phyloP scores from a whole-genome alignment of 1,284 basidiomycete genomes.

The Vanrija pseudolonga region DNA sequence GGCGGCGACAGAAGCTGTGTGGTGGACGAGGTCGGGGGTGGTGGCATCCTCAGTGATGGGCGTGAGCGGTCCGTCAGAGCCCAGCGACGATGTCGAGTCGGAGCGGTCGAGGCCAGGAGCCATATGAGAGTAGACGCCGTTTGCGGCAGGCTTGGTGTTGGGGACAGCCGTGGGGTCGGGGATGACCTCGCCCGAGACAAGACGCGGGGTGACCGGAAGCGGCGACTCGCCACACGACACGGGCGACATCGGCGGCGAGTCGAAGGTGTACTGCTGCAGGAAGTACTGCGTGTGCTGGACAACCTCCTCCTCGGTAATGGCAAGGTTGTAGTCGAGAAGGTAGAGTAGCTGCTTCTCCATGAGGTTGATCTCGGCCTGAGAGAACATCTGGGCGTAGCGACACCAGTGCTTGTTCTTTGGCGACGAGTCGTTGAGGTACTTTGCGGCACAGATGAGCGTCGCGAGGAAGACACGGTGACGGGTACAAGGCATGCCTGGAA shows the following conservation, averaged over 20 bases:
- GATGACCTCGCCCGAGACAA: slow-evolving; percentile 14
- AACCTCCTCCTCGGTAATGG: slow-evolving; percentile 53
- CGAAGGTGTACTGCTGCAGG: slow-evolving; percentile 45
- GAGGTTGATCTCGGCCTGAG: slow-evolving; percentile 66
- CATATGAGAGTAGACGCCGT: slow-evolving; percentile 14
- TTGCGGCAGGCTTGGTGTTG: background rate
- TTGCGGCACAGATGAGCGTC: slow-evolving; percentile 90
- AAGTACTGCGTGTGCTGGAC: slow-evolving; percentile 80
- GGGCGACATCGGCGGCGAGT: slow-evolving; percentile 23
- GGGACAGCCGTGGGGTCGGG: slow-evolving; percentile 9
- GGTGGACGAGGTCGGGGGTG: background rate
- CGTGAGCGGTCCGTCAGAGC: slow-evolving; percentile 40
- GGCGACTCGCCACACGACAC: slow-evolving; percentile 25
- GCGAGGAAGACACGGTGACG: slow-evolving; percentile 95
- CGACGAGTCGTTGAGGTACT: slow-evolving; percentile 95
- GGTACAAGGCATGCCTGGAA: slow-evolving; percentile 79
- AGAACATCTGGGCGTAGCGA: slow-evolving; percentile 65
- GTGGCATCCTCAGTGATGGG: slow-evolving; percentile 9
- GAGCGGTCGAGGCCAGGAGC: slow-evolving; percentile 48
- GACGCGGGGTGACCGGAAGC: slow-evolving; percentile 33
- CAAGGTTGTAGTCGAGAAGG: slow-evolving; percentile 67
- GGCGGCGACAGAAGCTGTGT: background rate
- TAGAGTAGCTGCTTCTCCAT: slow-evolving; percentile 95
- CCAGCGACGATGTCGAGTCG: slow-evolving; percentile 46
- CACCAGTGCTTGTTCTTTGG: slow-evolving; percentile 94